Conservation (phyloP, 805 yeast genomes). For the Candida sakaeoensis region DNA sequence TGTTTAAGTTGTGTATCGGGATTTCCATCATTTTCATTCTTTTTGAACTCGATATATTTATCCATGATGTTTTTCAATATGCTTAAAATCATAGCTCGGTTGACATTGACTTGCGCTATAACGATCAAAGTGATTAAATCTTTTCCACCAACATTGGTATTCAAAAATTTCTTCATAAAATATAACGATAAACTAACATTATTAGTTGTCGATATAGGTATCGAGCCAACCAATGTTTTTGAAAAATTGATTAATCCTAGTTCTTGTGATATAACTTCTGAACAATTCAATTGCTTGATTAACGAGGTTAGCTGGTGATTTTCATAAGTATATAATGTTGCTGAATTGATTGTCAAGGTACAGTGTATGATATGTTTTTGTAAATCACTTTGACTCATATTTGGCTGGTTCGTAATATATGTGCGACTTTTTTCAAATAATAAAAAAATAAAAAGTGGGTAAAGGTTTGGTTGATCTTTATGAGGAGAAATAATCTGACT, state of each 20-base stretch:
- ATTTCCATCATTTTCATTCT: constrained; percentile 15
- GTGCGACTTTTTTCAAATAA: too few species aligned
- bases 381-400: constrained; percentile 9
- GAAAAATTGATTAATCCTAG: constrained; percentile 51
- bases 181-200: constrained; percentile 35
- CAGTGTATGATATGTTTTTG: constrained; percentile 38
- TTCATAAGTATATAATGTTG: constrained; percentile 58
- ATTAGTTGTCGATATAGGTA: constrained; percentile 24
- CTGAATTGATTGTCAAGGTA: constrained; percentile 51
- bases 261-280: constrained; percentile 52
- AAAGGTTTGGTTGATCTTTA: not conserved
- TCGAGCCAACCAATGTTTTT: constrained; percentile 37
- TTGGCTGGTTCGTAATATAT: too few species aligned
- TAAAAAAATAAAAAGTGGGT: too few species aligned
- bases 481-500: not conserved
- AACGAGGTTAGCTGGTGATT: constrained; percentile 40
- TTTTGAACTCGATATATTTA: constrained; percentile 43
- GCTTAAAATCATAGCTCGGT: constrained; percentile 44
- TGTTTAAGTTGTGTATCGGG: constrained; percentile 11
- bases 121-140: constrained; percentile 53
- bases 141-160: constrained; percentile 40
- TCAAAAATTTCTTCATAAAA: constrained; percentile 45
- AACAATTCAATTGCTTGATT: constrained; percentile 44
- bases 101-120: constrained; percentile 42
- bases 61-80: constrained; percentile 48